Conservation (phyloP, 805 yeast genomes). For the Saccharomycopsis olivae region DNA sequence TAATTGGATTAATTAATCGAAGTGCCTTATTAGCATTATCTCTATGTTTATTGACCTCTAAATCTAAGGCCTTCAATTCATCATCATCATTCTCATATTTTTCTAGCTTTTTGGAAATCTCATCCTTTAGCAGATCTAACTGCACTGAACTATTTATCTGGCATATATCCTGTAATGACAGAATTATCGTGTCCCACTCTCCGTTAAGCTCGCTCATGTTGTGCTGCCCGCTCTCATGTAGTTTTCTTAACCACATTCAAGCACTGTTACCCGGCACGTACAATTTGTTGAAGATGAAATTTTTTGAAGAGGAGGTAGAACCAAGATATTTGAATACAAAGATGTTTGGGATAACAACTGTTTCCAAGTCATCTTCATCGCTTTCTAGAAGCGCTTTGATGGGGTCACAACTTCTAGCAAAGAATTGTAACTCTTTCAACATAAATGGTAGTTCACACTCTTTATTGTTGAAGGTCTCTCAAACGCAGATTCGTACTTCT, state of each 20-base stretch:
- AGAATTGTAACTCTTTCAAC: neutral
- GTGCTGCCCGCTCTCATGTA: neutral
- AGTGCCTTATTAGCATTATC: conserved; percentile 46
- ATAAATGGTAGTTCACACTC: too few relatives aligned
- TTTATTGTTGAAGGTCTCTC: neutral
- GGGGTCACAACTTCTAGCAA: neutral
- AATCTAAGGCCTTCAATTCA: conserved; percentile 31
- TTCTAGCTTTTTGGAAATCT: conserved; percentile 19
- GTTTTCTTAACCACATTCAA: too few relatives aligned
- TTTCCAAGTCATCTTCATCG: too few relatives aligned
- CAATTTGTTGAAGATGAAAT: neutral
- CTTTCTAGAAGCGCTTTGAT: too few relatives aligned
- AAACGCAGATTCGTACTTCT: conserved; percentile 58
- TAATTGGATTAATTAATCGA: conserved; percentile 31
- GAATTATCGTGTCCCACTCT: conserved; percentile 57
- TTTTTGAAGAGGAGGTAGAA: neutral
- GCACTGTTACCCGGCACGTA: too few relatives aligned
- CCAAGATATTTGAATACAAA: neutral
- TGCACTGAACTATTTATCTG: conserved; percentile 46
- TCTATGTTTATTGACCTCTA: conserved; percentile 39
- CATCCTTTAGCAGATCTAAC: conserved; percentile 29
- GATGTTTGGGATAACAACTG: neutral
- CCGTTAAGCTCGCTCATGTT: conserved; percentile 34
- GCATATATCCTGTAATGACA: conserved; percentile 59
- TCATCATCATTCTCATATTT: conserved; percentile 21